These are phyloP conservation scores for Sphagnum fallax DNA, from an alignment of 228 moss, liverwort and hornwort species.

Conservation along the genomic window DNA sequence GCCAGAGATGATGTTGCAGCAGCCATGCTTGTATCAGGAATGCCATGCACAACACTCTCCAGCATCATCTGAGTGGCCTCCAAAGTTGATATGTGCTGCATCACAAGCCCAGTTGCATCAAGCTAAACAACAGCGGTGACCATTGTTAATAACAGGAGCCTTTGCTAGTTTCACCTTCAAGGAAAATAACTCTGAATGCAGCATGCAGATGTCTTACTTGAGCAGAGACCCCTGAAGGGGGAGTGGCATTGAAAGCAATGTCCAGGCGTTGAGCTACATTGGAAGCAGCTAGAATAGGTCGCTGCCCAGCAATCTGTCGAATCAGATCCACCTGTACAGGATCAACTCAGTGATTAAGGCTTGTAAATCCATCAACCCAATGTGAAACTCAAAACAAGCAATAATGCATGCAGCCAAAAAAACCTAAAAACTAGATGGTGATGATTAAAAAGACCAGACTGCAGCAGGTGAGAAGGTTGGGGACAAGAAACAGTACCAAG, in stretches of 20 bases:
- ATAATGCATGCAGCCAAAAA: no score
- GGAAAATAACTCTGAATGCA: no score
- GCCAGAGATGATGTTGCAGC: conserved; percentile 43
- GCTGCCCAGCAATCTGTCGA: conserved; percentile 68
- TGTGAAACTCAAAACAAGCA: no score
- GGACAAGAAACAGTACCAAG: conserved; percentile 31
- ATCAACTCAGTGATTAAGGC: neutral
- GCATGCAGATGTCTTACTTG: conserved; percentile 16
- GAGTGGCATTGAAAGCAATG: conserved; percentile 44
- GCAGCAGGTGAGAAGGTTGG: no score
- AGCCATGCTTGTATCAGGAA: conserved; percentile 62
- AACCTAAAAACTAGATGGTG: no score
- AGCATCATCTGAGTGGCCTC: conserved; percentile 79
- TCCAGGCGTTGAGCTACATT: conserved; percentile 73
- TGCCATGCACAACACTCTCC: conserved; percentile 74
- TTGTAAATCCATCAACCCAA: no score
- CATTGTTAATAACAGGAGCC: no score
- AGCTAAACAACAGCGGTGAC: no score
- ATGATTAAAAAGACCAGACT: no score
- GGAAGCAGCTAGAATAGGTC: conserved; percentile 65
- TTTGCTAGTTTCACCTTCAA: neutral
- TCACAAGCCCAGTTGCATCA: neutral
- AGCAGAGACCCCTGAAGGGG: conserved; percentile 36
- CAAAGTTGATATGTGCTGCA: conserved; percentile 49
- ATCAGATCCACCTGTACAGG: conserved; percentile 76